Evolutionary conservation across 208 protist genomes (phyloP).

Genomic region (Strigomonas galati): DNA sequence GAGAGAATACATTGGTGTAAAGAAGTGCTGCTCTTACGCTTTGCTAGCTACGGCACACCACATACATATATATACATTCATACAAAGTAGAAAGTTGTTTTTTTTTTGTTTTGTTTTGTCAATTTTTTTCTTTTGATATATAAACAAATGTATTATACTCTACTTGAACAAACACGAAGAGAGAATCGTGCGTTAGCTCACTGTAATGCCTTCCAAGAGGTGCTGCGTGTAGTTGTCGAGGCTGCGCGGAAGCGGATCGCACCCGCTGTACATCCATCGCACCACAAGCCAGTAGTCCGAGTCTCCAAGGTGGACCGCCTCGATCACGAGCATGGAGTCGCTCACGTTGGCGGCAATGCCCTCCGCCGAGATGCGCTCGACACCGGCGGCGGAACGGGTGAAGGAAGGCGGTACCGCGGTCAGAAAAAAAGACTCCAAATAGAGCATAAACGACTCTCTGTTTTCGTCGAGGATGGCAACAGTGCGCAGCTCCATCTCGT

Average conservation of each 20-base stretch:
- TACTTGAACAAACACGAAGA: background rate
- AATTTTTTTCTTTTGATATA: background rate
- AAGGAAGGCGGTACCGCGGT: slow-evolving; percentile 13
- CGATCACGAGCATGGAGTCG: slow-evolving; percentile 36
- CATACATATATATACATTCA: background rate
- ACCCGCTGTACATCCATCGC: slow-evolving; percentile 35
- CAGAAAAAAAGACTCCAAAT: slow-evolving; percentile 31
- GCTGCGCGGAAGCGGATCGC: slow-evolving; percentile 24
- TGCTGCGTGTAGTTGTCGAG: slow-evolving; percentile 41
- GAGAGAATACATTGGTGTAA: background rate
- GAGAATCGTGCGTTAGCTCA: background rate
- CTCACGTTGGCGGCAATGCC: slow-evolving; percentile 21
- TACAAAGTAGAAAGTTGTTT: background rate
- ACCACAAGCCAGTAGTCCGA: slow-evolving; percentile 37
- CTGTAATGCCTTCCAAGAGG: slow-evolving; percentile 22
- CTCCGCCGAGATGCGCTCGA: slow-evolving; percentile 27
- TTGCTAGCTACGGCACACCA: background rate
- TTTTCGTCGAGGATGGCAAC: slow-evolving; percentile 10
- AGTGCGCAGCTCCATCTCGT: slow-evolving; percentile 56
- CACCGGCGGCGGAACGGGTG: slow-evolving; percentile 20
- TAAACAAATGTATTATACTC: background rate
- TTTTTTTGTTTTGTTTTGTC: slow-evolving; percentile 5
- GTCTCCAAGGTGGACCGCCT: slow-evolving; percentile 22
- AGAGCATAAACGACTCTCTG: slow-evolving; percentile 22
- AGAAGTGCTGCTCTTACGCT: background rate